phyloP scores from a whole-genome alignment of 129 eudicot genomes.

The Sambucus nigra region DNA sequence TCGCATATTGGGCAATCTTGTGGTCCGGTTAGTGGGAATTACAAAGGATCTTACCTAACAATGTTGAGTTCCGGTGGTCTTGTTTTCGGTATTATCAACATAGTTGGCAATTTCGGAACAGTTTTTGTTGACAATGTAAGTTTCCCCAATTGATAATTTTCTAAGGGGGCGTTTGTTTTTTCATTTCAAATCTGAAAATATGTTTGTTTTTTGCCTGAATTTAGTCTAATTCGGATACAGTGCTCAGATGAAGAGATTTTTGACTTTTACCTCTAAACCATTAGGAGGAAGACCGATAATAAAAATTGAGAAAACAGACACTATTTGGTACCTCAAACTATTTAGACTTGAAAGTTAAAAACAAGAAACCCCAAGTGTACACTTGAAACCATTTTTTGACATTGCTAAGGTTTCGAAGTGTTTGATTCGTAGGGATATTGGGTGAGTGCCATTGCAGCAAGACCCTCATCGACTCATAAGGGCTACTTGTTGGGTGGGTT shows the following conservation, averaged over 20 bases:
- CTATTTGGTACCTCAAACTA: no score
- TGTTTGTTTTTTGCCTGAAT: no score
- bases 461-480: conserved; percentile 97
- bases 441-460: conserved; percentile 98
- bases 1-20: conserved; percentile 77
- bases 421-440: conserved; percentile 64
- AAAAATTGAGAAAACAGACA: no score
- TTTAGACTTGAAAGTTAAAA: no score
- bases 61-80: conserved; percentile 97
- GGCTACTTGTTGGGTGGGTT: conserved; percentile 93
- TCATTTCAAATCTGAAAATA: no score
- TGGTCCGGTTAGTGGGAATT: conserved; percentile 79
- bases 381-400: background rate
- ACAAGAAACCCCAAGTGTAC: no score
- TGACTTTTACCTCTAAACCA: no score
- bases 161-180: background rate
- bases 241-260: no score
- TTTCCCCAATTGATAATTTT: background rate
- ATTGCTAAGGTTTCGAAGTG: background rate
- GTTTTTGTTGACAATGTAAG: conserved; percentile 94
- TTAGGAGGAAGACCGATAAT: no score
- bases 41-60: conserved; percentile 74
- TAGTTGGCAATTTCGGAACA: conserved; percentile 93
- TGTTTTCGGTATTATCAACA: conserved; percentile 91
- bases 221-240: no score